Percentiles rank a stretch among this genome's conserved stretches.
phyloP scores from a whole-genome alignment of 148 eudicot species.

The Diospyros lotus region DNA sequence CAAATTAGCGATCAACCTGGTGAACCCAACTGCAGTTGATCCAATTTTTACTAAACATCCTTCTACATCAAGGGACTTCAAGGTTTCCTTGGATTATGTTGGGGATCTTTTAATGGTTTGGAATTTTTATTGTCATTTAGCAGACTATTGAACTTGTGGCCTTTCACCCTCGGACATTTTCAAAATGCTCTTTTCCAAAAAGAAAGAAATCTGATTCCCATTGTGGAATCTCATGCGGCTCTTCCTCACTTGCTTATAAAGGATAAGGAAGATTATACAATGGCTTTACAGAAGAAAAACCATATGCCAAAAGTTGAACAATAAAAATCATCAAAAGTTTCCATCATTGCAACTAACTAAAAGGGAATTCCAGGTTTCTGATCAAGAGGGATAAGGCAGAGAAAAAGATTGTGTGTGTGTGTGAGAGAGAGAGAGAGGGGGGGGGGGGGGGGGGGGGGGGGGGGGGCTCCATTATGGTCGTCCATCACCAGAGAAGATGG shows the following conservation, averaged over 20 bases:
- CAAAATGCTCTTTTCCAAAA: slow-evolving; percentile 74
- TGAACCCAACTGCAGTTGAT: slow-evolving; percentile 70
- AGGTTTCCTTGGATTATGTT: slow-evolving; percentile 70
- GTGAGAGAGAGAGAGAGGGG: no score
- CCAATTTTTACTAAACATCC: slow-evolving; percentile 67
- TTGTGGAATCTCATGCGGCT: slow-evolving; percentile 77
- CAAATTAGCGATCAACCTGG: slow-evolving; percentile 74
- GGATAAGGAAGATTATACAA: slow-evolving; percentile 58
- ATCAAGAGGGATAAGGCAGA: no score
- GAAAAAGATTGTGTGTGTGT: no score
- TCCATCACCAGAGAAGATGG: no score
- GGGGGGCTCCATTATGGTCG: no score
- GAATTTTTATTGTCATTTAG: slow-evolving; percentile 89
- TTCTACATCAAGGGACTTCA: slow-evolving; percentile 67
- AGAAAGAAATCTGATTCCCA: slow-evolving; percentile 64
- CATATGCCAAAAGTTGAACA: slow-evolving; percentile 69
- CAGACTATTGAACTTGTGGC: slow-evolving; percentile 65
- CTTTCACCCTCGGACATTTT: slow-evolving; percentile 84
- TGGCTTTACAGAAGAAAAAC: slow-evolving; percentile 42
- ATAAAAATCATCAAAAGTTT: not conserved
- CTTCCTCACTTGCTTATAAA: slow-evolving; percentile 75
- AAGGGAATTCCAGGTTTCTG: no score
- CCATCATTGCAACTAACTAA: no score
- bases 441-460: no score
- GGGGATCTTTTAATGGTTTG: slow-evolving; percentile 90